Percentiles rank a stretch among this genome's conserved stretches.
Evolutionary conservation across 305 asterid species (phyloP).

Genomic region (Solanum hybrid): DNA sequence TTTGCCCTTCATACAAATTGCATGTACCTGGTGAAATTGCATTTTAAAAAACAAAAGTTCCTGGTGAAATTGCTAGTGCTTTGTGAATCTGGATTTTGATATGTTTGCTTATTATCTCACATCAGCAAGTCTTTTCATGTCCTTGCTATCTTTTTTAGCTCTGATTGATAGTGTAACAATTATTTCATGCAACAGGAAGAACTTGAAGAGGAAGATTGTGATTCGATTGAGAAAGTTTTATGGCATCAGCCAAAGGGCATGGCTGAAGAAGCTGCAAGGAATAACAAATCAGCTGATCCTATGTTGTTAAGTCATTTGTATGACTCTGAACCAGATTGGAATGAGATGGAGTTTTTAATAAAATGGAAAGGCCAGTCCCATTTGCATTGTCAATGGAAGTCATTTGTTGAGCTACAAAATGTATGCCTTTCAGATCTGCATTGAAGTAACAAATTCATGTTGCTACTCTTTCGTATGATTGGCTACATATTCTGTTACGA

Average conservation of each 20-base stretch:
- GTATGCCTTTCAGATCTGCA: conserved; percentile 37
- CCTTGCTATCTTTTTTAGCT: neutral
- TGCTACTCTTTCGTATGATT: neutral
- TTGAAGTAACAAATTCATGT: neutral
- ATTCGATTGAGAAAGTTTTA: conserved; percentile 85
- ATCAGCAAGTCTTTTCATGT: neutral
- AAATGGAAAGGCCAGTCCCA: conserved; percentile 99
- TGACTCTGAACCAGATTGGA: conserved; percentile 85
- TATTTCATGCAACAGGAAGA: conserved; percentile 51
- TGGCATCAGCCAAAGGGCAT: conserved; percentile 99
- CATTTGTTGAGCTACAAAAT: conserved; percentile 83
- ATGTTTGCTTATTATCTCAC: neutral
- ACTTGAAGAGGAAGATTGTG: conserved; percentile 85
- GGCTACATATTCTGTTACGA: neutral
- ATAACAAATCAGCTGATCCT: conserved; percentile 71
- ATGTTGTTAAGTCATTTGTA: conserved; percentile 70
- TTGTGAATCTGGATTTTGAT: neutral
- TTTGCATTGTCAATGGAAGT: conserved; percentile 97
- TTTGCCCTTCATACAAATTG: neutral
- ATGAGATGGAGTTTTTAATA: conserved; percentile 75
- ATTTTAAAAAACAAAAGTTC: neutral
- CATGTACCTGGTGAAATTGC: neutral
- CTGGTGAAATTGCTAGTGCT: neutral
- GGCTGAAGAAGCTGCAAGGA: conserved; percentile 89
- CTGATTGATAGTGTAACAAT: neutral